Conservation (phyloP, 805 yeast species). For the Ogataea henricii region DNA sequence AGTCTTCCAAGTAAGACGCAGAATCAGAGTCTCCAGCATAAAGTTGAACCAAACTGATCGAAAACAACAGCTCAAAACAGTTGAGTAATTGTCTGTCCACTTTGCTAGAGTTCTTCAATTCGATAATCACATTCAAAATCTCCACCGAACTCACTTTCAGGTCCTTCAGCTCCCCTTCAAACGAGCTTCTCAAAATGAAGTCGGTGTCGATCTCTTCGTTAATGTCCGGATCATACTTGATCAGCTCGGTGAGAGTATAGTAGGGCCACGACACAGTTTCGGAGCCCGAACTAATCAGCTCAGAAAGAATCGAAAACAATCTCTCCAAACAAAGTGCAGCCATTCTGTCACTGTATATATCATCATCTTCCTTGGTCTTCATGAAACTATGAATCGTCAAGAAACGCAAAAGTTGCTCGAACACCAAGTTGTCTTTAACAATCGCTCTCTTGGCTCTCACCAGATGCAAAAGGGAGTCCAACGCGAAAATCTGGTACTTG, state of each 20-base stretch:
- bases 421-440: constrained; percentile 11
- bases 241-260: constrained; percentile 41
- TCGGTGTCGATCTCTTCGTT: constrained; percentile 19
- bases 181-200: constrained; percentile 28
- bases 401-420: constrained; percentile 20
- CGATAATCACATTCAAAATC: constrained; percentile 46
- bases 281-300: constrained; percentile 20
- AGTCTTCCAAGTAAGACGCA: constrained; percentile 69
- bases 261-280: constrained; percentile 57
- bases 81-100: constrained; percentile 35
- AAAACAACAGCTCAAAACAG: constrained; percentile 71
- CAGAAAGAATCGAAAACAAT: constrained; percentile 64
- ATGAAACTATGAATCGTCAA: constrained; percentile 31
- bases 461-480: constrained; percentile 34
- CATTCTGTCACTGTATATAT: constrained; percentile 33
- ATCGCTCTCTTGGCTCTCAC: constrained; percentile 29
- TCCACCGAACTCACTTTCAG: constrained; percentile 52
- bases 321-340: constrained; percentile 57
- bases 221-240: constrained; percentile 14
- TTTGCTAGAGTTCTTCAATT: constrained; percentile 34
- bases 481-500: constrained; percentile 25
- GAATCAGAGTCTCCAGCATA: constrained; percentile 80
- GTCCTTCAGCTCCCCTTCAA: constrained; percentile 60
- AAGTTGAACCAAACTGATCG: constrained; percentile 75
- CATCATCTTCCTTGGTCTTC: constrained; percentile 13